Evolutionary conservation across 305 asterid species (phyloP).

Genomic region (Euphrasia arctica): DNA sequence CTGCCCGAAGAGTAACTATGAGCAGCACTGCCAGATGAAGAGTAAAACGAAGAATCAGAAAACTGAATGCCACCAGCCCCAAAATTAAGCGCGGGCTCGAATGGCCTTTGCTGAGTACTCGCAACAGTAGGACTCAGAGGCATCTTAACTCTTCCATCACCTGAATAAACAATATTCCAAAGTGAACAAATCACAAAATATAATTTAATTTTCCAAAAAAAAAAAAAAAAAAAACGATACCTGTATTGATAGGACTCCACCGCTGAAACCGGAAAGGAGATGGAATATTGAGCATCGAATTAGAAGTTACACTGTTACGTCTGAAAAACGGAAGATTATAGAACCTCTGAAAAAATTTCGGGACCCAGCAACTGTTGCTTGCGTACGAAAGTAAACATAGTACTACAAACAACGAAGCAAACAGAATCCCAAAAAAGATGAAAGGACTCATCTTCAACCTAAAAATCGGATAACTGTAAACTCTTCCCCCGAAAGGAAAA

Average conservation of each 20-base stretch:
- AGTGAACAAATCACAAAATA: neutral
- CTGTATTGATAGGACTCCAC: slow-evolving; percentile 89
- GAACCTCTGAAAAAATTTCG: slow-evolving; percentile 51
- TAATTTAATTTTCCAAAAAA: neutral
- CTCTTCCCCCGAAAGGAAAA: slow-evolving; percentile 33
- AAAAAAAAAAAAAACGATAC: slow-evolving; percentile 28
- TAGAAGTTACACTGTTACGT: slow-evolving; percentile 49
- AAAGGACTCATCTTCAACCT: slow-evolving; percentile 35
- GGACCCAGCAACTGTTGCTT: slow-evolving; percentile 53
- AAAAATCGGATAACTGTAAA: slow-evolving; percentile 31
- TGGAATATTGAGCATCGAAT: slow-evolving; percentile 62
- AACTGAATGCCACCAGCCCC: slow-evolving; percentile 38
- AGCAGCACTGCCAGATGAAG: slow-evolving; percentile 51
- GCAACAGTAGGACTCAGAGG: slow-evolving; percentile 83
- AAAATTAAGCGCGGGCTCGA: slow-evolving; percentile 41
- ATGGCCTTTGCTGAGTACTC: slow-evolving; percentile 49
- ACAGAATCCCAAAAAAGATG: slow-evolving; percentile 37
- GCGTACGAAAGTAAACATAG: slow-evolving; percentile 49
- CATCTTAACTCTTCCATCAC: slow-evolving; percentile 76
- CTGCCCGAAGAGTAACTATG: slow-evolving; percentile 71
- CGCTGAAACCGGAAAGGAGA: slow-evolving; percentile 75
- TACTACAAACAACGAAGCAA: slow-evolving; percentile 51
- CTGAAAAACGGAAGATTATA: slow-evolving; percentile 67
- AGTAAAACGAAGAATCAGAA: slow-evolving; percentile 38
- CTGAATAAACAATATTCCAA: slow-evolving; percentile 28